phyloP scores from a whole-genome alignment of 805 yeast species.

The Kluyveromyces nonfermentans region DNA sequence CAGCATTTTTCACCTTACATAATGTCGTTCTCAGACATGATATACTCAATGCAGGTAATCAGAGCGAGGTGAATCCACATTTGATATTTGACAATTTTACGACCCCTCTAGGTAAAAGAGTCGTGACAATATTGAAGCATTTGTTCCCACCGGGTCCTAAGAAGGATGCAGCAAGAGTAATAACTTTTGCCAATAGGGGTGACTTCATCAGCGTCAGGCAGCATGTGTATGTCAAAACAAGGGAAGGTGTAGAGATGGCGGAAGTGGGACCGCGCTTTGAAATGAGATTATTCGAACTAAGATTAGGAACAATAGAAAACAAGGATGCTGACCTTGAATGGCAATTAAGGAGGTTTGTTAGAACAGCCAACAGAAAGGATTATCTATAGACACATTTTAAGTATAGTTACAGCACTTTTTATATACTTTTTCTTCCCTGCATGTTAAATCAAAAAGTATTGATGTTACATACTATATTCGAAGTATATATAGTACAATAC shows the following conservation, averaged over 20 bases:
- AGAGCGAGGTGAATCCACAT: conserved; percentile 89
- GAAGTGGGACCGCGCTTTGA: conserved; percentile 99
- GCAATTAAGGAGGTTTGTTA: conserved; percentile 84
- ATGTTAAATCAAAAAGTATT: background rate
- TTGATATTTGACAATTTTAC: conserved; percentile 85
- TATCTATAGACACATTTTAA: conserved; percentile 36
- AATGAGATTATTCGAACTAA: conserved; percentile 83
- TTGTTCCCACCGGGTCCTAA: conserved; percentile 96
- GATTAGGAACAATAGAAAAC: conserved; percentile 85
- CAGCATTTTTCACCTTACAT: conserved; percentile 87
- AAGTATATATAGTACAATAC: background rate
- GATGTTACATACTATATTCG: background rate
- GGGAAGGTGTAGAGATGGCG: conserved; percentile 82
- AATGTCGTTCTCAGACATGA: conserved; percentile 94
- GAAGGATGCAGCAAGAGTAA: conserved; percentile 80
- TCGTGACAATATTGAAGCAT: conserved; percentile 72
- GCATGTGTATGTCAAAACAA: conserved; percentile 84
- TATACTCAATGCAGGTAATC: conserved; percentile 73
- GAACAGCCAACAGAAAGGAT: conserved; percentile 94
- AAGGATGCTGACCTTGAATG: conserved; percentile 98
- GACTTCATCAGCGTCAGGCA: conserved; percentile 94
- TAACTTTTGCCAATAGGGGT: conserved; percentile 81
- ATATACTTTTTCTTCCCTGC: background rate
- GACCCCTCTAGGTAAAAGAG: conserved; percentile 72
- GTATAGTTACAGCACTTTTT: background rate